phyloP scores from a whole-genome alignment of 2,329 filamentous ascomycete species.

The Epichloe sp. region DNA sequence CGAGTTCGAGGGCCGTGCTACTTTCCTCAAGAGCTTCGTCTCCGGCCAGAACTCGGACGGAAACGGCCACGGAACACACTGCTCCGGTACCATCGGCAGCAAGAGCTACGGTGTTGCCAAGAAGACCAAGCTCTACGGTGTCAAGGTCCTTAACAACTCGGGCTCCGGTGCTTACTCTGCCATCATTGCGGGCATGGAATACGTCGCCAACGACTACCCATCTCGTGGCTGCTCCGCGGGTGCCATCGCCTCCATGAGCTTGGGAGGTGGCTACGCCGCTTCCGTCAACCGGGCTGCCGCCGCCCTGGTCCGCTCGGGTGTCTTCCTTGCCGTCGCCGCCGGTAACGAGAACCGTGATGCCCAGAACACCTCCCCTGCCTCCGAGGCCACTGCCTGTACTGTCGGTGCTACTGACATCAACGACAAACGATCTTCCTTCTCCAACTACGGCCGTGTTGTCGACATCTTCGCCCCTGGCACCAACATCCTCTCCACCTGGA shows the following conservation, averaged over 20 bases:
- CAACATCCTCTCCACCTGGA: constrained; percentile 34
- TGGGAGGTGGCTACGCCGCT: constrained; percentile 33
- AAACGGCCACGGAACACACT: constrained; percentile 30
- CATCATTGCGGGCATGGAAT: constrained; percentile 34
- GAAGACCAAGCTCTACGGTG: constrained; percentile 27
- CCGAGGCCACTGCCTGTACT: constrained; percentile 34
- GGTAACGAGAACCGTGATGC: constrained; percentile 37
- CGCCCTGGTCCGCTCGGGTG: constrained; percentile 29
- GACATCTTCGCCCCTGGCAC: constrained; percentile 40
- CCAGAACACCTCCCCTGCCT: constrained; percentile 32
- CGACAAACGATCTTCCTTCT: constrained; percentile 32
- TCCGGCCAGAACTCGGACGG: constrained; percentile 14
- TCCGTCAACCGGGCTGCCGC: constrained; percentile 38
- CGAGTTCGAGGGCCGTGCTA: constrained; percentile 22
- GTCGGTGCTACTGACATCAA: constrained; percentile 33
- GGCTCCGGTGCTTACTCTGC: constrained; percentile 22
- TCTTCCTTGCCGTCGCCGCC: constrained; percentile 43
- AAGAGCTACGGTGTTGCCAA: constrained; percentile 27
- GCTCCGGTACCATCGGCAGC: constrained; percentile 22
- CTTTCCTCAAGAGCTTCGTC: constrained; percentile 18
- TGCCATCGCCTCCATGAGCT: constrained; percentile 43
- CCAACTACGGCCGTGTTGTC: constrained; percentile 37
- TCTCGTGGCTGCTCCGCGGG: constrained; percentile 27
- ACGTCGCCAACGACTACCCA: constrained; percentile 15
- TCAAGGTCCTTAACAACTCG: constrained; percentile 31